Evolutionary conservation across 2,329 filamentous ascomycete species (phyloP).

Genomic region (Botrytis fabae): DNA sequence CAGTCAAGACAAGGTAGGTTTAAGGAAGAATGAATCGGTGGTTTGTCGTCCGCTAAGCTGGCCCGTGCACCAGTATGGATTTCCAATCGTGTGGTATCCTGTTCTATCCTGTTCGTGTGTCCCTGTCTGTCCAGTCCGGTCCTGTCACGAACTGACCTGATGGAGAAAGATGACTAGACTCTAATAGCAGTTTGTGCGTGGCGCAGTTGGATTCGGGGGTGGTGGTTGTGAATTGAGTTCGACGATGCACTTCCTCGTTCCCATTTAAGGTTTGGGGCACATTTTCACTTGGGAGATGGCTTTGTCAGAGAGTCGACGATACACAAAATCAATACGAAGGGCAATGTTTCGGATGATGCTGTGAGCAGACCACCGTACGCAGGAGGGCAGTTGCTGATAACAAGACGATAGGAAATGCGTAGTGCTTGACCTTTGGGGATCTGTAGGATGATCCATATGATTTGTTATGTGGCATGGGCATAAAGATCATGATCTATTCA

Average conservation of each 20-base stretch:
- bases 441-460: background rate
- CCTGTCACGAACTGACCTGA: background rate
- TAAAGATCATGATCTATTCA: background rate
- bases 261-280: background rate
- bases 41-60: slow-evolving; percentile 4
- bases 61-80: background rate
- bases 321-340: background rate
- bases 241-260: too few relatives aligned
- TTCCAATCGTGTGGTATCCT: background rate
- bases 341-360: background rate
- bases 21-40: slow-evolving; percentile 11
- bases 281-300: background rate
- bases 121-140: background rate
- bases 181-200: background rate
- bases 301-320: background rate
- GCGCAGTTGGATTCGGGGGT: background rate
- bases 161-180: background rate
- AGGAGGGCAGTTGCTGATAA: background rate
- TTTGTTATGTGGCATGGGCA: background rate
- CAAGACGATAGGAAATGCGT: background rate
- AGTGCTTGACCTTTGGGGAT: background rate
- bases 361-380: background rate
- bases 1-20: background rate
- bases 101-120: background rate
- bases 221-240: background rate